Conservation (phyloP, 2,329 filamentous ascomycete species). For the Aspergillus japonicus region DNA sequence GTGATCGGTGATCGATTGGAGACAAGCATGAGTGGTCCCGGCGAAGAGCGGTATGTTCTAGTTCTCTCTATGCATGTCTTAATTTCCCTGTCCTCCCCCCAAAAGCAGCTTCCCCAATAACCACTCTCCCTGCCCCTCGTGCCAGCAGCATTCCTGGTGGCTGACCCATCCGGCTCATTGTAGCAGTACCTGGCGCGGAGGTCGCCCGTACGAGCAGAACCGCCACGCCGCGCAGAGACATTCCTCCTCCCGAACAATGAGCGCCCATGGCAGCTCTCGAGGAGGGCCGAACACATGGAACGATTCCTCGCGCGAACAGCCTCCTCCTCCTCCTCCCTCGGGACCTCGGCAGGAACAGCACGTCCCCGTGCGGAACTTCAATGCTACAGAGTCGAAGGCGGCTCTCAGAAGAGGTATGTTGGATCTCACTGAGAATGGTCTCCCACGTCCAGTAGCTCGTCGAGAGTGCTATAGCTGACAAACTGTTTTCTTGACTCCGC, state of each 20-base stretch:
- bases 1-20: not conserved
- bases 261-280: slow-evolving; percentile 33
- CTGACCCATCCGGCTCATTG: not conserved
- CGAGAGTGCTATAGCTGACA: not conserved
- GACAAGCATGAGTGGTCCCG: slow-evolving; percentile 37
- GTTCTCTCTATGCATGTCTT: not conserved
- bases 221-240: slow-evolving; percentile 40
- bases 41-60: slow-evolving; percentile 36
- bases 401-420: slow-evolving; percentile 41
- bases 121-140: not conserved
- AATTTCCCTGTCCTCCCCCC: not conserved
- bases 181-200: slow-evolving; percentile 40
- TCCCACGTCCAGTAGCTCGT: not conserved
- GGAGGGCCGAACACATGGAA: slow-evolving; percentile 33
- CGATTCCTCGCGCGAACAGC: slow-evolving; percentile 23
- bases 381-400: slow-evolving; percentile 43
- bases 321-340: not conserved
- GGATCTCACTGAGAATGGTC: not conserved
- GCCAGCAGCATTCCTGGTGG: slow-evolving; percentile 1
- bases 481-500: not conserved
- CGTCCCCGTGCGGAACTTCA: slow-evolving; percentile 45
- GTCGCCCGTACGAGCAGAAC: slow-evolving; percentile 36
- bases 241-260: slow-evolving; percentile 32
- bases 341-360: slow-evolving; percentile 38
- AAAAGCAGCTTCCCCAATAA: not conserved